Evolutionary conservation across 257 asterid species (phyloP), one percentile per base, ranked within the genome.

Genomic region (Paulownia fortunei): DNA sequence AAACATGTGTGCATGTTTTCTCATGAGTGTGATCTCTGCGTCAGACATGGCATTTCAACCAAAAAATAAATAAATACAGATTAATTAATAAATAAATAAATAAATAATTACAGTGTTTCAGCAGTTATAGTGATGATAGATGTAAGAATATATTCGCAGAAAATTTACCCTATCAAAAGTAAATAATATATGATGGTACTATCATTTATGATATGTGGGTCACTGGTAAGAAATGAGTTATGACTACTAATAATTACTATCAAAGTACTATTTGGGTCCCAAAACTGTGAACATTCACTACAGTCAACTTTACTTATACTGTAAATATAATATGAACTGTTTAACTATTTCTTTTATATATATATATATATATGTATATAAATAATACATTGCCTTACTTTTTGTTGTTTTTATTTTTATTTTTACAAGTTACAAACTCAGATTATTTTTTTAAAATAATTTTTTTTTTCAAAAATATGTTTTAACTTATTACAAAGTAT

Each of bases 1-100:
- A 34, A 76, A 76, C 72, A 42, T 26, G 77, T 73, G 82, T 61
- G 79, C 79, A 4, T 75, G 69, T 72, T 64, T 44, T 74, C 66
- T 23, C 65, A 24, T 8, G 54, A 51, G 75, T 54, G 82, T 70
- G 32, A n/a, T 15, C 30, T 13, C 21, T 63, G 41, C 27, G 8
- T 6, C 47, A 30, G 16, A 3, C 34, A 3, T 74, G 37, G 32
- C 16, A 36, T 49, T 54, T 44, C 26, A 69, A 58, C 65, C 15
- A 61, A 16, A 11, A 8, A 56, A 42, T 42, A 30, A 51, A 21
- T 21, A 26, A 52, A 24, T 26, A 27, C 10, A 13, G 27, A n/a
- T 41, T 27, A 18, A 61, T 41, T 42, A 71, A 32, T 26, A 2
- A 23, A 34, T 46, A 8, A 46, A 46, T 8, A 55, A 1, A 10